Conservation (phyloP, 75 land plant genomes). For the Chamaecyparis obtusa region DNA sequence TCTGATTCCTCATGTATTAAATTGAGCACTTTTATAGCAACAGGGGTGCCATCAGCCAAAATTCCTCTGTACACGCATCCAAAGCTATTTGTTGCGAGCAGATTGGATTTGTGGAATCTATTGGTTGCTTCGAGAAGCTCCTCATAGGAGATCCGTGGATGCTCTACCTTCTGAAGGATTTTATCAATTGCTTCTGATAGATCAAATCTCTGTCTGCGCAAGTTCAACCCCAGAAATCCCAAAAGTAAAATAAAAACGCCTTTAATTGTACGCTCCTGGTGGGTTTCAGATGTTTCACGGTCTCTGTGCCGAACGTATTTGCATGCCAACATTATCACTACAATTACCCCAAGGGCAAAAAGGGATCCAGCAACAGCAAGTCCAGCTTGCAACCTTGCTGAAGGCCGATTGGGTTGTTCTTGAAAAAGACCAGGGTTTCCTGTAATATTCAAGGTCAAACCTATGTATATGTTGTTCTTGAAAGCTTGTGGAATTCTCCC, state of each 20-base stretch:
- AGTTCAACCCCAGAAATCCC: background rate
- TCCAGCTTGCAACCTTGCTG: background rate
- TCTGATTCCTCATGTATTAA: constrained; percentile 10
- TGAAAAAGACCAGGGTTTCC: constrained; percentile 19
- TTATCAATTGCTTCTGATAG: background rate
- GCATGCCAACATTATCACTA: background rate
- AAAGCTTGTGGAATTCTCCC: constrained; percentile 17
- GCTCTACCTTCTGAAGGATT: background rate
- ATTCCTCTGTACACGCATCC: no score
- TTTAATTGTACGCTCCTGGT: no score
- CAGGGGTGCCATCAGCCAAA: no score
- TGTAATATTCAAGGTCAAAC: background rate
- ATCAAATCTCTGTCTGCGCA: background rate
- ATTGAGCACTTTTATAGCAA: no score
- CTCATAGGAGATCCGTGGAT: no score
- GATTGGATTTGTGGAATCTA: background rate
- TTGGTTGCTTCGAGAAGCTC: background rate
- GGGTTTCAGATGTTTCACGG: constrained; percentile 21
- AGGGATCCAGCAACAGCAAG: constrained; percentile 16
- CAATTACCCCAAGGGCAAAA: constrained; percentile 3
- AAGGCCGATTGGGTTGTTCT: background rate
- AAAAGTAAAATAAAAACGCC: background rate
- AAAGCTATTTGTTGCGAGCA: background rate
- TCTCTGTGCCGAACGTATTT: background rate
- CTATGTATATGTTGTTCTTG: background rate